Conservation (phyloP, 192 early-diverging fungal species). For the Dispira simplex region DNA sequence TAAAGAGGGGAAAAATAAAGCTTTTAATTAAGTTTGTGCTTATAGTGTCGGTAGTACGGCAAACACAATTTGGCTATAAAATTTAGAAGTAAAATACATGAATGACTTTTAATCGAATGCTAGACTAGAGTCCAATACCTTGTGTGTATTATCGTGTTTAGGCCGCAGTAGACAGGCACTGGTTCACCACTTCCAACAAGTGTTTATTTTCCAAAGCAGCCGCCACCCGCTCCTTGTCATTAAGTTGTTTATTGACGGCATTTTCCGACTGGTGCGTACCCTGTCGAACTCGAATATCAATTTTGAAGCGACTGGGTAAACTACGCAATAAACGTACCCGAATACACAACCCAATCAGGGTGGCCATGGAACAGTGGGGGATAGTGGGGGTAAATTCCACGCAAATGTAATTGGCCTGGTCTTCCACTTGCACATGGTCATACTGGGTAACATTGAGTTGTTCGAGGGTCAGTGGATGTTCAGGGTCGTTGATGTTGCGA, state of each 20-base stretch:
- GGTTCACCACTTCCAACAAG: constrained; percentile 89
- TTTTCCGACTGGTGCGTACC: constrained; percentile 93
- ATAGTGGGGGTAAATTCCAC: constrained; percentile 95
- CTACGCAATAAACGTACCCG: constrained; percentile 78
- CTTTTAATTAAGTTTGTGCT: too few relatives aligned
- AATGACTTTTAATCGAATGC: too few relatives aligned
- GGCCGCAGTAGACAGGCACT: constrained; percentile 55
- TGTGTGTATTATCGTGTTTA: not conserved
- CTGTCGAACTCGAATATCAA: constrained; percentile 77
- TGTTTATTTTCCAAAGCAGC: constrained; percentile 93
- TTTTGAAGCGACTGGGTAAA: constrained; percentile 83
- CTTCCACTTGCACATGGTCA: constrained; percentile 69
- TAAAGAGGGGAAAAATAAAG: too few relatives aligned
- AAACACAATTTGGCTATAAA: too few relatives aligned
- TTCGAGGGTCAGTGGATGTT: constrained; percentile 94
- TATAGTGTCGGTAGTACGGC: too few relatives aligned
- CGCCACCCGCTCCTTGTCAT: constrained; percentile 97
- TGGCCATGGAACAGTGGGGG: constrained; percentile 98
- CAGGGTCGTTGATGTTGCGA: constrained; percentile 92
- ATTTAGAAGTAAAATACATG: too few relatives aligned
- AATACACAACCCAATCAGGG: constrained; percentile 94
- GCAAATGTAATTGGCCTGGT: constrained; percentile 43
- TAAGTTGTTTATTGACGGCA: constrained; percentile 96
- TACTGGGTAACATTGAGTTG: constrained; percentile 88
- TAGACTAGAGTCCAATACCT: too few relatives aligned